Evolutionary conservation across 352 stramenopile species (phyloP), one percentile per base, ranked within the genome.

Genomic region (Globisporangium mamillatum): DNA sequence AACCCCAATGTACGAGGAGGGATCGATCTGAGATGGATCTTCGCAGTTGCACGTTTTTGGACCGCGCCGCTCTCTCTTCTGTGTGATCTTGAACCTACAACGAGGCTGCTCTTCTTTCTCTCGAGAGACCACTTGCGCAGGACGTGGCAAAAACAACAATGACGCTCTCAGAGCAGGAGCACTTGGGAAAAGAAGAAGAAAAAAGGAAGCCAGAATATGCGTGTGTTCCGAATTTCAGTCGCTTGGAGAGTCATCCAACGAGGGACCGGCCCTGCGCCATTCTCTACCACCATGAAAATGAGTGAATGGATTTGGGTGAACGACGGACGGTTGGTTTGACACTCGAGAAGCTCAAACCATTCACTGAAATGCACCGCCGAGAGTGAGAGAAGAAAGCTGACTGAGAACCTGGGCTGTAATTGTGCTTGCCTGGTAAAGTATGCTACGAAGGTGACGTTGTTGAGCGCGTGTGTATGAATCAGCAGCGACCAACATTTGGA

Each of bases 131-230:
- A 78, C 80, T 86, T 88, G 78, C 67, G 75, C 69, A 72, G 74
- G 52, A 80, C 74, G 69, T 70, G 57, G 80, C 72, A 88, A 88
- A 88, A 81, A 76, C 72, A 80, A 68, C 76, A 88, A 88, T 88
- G 80, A 77, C 32, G 29, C 46, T 44, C 16, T 22, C 50, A 6
- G 20, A 18, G 41, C 46, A 22, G 9, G 27, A 61, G 18, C 6
- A 9, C 25, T 52, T 18, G 32, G 18, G 4, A 20, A 24, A 56
- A 44, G 36, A 25, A 60, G 52, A 61, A 48, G 52, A 36, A 34
- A 71, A 56, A 67, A 67, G 54, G 63, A 59, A 63, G 63, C 52
- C 63, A 60, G 52, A 65, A 60, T 34, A 64, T 22, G 50, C 27
- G 50, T 20, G 41, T 34, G 55, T 69, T 57, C 64, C 54, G 34